Evolutionary conservation across 345 rosid genomes (phyloP).

Genomic region (Populus ilicifolia): DNA sequence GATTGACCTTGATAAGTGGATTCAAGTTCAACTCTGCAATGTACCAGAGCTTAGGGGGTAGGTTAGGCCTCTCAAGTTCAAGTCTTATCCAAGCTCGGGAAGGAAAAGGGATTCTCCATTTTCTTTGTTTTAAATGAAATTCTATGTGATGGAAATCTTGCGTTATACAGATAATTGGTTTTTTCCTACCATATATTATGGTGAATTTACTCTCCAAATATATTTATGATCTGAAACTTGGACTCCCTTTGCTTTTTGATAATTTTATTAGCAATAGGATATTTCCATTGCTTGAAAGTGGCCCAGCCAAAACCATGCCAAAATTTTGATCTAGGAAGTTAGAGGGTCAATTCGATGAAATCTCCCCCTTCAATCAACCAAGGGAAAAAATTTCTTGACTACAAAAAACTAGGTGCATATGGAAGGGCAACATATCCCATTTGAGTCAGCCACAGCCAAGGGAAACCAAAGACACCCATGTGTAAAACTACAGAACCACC

Average conservation of each 20-base stretch:
- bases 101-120: not conserved
- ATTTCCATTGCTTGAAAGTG: not conserved
- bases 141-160: not conserved
- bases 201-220: no score
- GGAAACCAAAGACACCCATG: slow-evolving; percentile 13
- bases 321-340: no score
- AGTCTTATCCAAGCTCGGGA: not conserved
- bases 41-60: not conserved
- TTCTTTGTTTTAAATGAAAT: not conserved
- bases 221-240: not conserved
- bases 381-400: no score
- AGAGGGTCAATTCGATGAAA: not conserved
- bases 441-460: slow-evolving; percentile 1
- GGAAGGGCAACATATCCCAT: not conserved
- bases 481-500: slow-evolving; percentile 21
- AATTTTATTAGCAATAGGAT: not conserved
- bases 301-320: not conserved
- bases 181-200: no score
- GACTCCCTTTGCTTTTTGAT: no score
- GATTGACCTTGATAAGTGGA: not conserved
- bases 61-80: not conserved
- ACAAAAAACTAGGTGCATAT: not conserved
- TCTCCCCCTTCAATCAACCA: not conserved
- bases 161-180: not conserved
- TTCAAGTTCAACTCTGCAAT: not conserved